A percentile compares a stretch with the other conserved stretches of the same genome.
Evolutionary conservation across 2,329 filamentous ascomycete species (phyloP).

Genomic region (Cercospora zeae-maydis): DNA sequence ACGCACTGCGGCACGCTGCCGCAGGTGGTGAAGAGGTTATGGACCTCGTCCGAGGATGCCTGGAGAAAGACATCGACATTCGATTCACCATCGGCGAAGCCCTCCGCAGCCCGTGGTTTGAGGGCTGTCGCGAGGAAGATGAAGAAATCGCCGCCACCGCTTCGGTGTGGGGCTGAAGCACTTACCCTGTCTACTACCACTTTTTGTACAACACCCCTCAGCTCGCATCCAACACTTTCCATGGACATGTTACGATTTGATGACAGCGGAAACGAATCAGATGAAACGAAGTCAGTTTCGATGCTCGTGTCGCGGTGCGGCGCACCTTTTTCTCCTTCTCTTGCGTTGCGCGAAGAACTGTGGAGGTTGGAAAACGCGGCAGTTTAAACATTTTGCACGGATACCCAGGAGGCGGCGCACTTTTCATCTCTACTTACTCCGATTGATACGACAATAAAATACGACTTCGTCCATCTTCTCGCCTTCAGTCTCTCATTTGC

Average conservation of each 20-base stretch:
- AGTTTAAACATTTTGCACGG: not conserved
- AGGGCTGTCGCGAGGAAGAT: constrained; percentile 26
- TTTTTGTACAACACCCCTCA: not conserved
- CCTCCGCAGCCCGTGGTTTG: constrained; percentile 55
- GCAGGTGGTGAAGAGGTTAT: constrained; percentile 47
- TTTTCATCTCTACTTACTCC: not conserved
- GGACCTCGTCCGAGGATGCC: constrained; percentile 58
- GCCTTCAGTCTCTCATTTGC: not conserved
- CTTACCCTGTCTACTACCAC: not conserved
- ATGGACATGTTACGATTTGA: constrained; percentile 8
- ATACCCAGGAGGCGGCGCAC: not conserved
- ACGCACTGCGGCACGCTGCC: constrained; percentile 47
- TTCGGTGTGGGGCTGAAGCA: constrained; percentile 5
- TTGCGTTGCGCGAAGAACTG: not conserved
- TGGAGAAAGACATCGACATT: constrained; percentile 53
- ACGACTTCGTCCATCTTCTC: not conserved
- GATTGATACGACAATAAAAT: not conserved
- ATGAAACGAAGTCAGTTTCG: not conserved
- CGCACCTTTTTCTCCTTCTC: not conserved
- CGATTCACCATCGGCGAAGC: constrained; percentile 58
- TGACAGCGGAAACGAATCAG: constrained; percentile 2
- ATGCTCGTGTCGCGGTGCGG: not conserved
- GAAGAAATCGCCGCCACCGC: constrained; percentile 19
- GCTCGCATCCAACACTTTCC: not conserved
- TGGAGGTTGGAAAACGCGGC: not conserved